Evolutionary conservation across 2,329 filamentous ascomycete genomes (phyloP).

Genomic region (Cercospora beticola): DNA sequence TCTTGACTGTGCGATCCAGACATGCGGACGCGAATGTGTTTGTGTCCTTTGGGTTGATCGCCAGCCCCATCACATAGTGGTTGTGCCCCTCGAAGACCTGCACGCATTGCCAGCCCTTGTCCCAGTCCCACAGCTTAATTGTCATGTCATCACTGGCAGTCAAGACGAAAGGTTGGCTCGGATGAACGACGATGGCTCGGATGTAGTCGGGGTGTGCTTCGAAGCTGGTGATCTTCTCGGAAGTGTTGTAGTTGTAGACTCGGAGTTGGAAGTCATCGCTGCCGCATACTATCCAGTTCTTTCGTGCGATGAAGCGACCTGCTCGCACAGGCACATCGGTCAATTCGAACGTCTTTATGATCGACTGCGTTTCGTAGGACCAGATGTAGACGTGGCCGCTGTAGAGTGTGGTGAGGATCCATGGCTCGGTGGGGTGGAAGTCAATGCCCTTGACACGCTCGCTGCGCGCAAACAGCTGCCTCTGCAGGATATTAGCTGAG

Average conservation of each 20-base stretch:
- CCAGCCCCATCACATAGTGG: constrained; percentile 94
- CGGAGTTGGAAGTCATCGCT: constrained; percentile 87
- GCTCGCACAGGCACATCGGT: constrained; percentile 97
- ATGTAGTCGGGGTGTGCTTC: constrained; percentile 99
- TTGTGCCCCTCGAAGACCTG: constrained; percentile 95
- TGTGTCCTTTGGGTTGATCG: constrained; percentile 96
- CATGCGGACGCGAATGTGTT: constrained; percentile 68
- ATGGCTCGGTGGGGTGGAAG: constrained; percentile 95
- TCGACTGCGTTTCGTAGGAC: constrained; percentile 95
- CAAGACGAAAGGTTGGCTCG: constrained; percentile 90
- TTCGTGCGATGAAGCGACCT: constrained; percentile 91
- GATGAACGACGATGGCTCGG: constrained; percentile 91
- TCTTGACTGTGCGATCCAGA: constrained; percentile 94
- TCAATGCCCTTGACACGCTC: constrained; percentile 97
- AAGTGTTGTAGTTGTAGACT: constrained; percentile 99
- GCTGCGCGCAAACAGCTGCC: constrained; percentile 81
- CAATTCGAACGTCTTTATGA: constrained; percentile 98
- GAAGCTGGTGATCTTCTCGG: constrained; percentile 95
- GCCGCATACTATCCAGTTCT: constrained; percentile 81
- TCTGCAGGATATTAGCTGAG: constrained; percentile 53
- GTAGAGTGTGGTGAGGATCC: constrained; percentile 92
- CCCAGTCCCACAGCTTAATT: constrained; percentile 99
- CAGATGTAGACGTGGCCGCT: constrained; percentile 99
- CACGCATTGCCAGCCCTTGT: constrained; percentile 96
- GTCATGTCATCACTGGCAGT: constrained; percentile 98